Evolutionary conservation across 306 rosid genomes (phyloP), one percentile per base, ranked within the genome.

Genomic region (Trifolium fragiferum): DNA sequence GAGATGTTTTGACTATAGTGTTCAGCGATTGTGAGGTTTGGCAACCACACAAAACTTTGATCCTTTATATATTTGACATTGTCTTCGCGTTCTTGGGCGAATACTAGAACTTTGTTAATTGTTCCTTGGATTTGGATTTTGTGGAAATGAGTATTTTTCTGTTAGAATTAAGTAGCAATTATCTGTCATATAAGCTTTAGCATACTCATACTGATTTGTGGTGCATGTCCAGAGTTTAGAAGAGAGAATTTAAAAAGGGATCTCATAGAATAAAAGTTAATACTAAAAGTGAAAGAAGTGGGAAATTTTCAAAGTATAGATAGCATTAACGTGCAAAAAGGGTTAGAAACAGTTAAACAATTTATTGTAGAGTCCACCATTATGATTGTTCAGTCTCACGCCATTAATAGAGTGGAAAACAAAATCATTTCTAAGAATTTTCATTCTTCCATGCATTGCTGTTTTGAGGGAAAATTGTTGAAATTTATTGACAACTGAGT

Each of bases 321-420:
- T 35, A 37, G 40, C 40, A 37, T 40, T 73, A 38, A 64, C 23
- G 16, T 35, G 51, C 63, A 32, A 18, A 47, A 50, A 43, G 60
- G 57, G 27, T 21, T 14, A 33, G 55, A 62, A 38, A 8, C 62
- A 38, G 43, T 51, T 49, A 38, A 51, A 50, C 49, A 30, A 27
- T 46, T 44, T 60, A 60, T 63, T 51, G 68, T 62, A 72, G 33
- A 72, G 72, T 63, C 67, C 63, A 63, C 73, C 18, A 70, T 70
- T 57, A 63, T 75, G 58, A 64, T 13, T 58, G 20, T 47, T 61
- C 44, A 37, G 62, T 51, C 64, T 68, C 76, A 61, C 37, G 50
- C 77, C 68, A 60, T 68, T 43, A 10, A 58, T 68, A 37, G 25
- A 61, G 68, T 80, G 77, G 47, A 80, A 51, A 76, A 53, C 77